These are phyloP conservation scores for Lolium perenne DNA, from an alignment of 176 grass and related monocot species.

Conservation along the genomic window DNA sequence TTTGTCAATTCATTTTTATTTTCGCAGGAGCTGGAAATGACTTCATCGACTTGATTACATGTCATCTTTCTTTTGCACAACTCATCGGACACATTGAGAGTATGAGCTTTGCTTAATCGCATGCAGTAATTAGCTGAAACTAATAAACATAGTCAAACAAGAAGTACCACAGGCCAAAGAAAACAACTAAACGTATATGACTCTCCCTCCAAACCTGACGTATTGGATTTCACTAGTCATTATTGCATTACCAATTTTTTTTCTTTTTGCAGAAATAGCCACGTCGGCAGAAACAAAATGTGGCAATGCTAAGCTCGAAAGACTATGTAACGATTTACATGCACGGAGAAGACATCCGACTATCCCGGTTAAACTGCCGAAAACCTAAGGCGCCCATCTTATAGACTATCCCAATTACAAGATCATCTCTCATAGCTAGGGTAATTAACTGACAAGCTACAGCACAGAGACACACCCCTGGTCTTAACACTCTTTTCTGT, in stretches of 20 bases:
- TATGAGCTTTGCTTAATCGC: neutral
- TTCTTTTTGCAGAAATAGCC: neutral
- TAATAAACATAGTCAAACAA: neutral
- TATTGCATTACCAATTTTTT: neutral
- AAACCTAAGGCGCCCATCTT: slow-evolving; percentile 43
- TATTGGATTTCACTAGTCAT: neutral
- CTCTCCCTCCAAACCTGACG: neutral
- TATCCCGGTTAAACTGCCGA: slow-evolving; percentile 36
- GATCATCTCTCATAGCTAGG: slow-evolving; percentile 35
- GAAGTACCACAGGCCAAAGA: neutral
- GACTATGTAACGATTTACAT: slow-evolving; percentile 48
- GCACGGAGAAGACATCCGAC: slow-evolving; percentile 35
- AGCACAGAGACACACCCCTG: slow-evolving; percentile 23
- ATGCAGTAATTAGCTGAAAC: neutral
- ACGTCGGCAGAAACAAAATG: neutral
- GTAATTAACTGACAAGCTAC: slow-evolving; percentile 31
- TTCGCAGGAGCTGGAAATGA: too few species aligned
- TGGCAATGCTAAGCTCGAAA: neutral
- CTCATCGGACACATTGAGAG: too few species aligned
- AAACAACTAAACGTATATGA: neutral
- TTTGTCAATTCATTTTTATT: too few species aligned
- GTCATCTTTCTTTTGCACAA: too few species aligned
- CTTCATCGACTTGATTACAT: too few species aligned
- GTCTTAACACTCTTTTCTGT: slow-evolving; percentile 40
- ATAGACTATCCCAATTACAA: slow-evolving; percentile 40